Percentiles rank a stretch among this genome's conserved stretches.
Evolutionary conservation across 345 rosid genomes (phyloP).

Genomic region (Heritiera littoralis): DNA sequence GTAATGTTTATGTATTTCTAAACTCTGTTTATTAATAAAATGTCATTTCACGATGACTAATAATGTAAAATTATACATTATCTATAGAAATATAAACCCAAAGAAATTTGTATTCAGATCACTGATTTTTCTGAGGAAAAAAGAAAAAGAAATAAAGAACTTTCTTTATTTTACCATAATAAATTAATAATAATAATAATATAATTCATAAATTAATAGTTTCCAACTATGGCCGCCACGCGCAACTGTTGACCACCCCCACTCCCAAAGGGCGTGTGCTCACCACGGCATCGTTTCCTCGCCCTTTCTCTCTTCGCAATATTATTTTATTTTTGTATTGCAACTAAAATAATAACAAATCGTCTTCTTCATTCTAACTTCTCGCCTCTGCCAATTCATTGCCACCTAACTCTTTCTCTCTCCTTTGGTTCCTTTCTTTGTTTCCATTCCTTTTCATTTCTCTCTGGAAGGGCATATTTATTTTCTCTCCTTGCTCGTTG

Average conservation of each 20-base stretch:
- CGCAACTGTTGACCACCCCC: neutral
- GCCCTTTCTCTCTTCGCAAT: neutral
- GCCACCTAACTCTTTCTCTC: slow-evolving; percentile 28
- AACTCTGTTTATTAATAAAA: no score
- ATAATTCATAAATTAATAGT: neutral
- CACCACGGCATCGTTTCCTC: slow-evolving; percentile 45
- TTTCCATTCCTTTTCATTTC: neutral
- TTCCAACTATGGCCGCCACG: neutral
- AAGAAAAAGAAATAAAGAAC: no score
- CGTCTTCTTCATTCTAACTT: neutral
- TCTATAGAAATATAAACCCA: no score
- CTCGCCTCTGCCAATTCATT: neutral
- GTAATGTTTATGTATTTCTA: no score
- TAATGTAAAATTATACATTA: no score
- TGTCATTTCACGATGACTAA: no score
- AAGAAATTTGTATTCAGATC: no score
- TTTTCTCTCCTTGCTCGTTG: neutral
- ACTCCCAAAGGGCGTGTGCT: slow-evolving; percentile 37
- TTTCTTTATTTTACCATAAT: no score
- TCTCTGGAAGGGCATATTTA: neutral
- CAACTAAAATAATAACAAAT: neutral
- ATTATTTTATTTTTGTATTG: neutral
- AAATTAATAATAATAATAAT: no score
- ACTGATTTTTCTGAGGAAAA: no score
- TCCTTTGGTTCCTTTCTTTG: slow-evolving; percentile 26